These are phyloP conservation scores for Phytophthora pistaciae DNA, from an alignment of 352 stramenopile species.

Conservation along the genomic window DNA sequence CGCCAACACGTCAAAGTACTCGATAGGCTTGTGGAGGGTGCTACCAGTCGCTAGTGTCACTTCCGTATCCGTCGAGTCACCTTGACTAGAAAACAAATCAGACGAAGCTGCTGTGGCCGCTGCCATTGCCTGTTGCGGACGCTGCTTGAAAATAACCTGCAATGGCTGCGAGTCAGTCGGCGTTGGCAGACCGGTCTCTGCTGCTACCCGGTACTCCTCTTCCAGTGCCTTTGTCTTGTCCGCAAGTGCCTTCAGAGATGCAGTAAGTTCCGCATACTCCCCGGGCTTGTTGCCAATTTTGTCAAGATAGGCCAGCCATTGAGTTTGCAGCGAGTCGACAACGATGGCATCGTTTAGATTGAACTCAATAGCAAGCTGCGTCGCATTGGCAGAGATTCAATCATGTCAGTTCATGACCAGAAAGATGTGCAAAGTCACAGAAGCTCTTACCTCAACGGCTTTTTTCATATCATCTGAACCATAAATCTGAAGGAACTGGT, in stretches of 20 bases:
- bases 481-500: conserved; percentile 82
- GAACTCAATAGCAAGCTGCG: conserved; percentile 78
- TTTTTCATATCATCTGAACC: conserved; percentile 64
- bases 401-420: conserved; percentile 8
- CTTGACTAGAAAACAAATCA: conserved; percentile 37
- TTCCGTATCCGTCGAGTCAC: conserved; percentile 40
- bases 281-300: conserved; percentile 24
- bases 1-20: conserved; percentile 77
- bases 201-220: conserved; percentile 52
- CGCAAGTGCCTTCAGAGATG: conserved; percentile 56
- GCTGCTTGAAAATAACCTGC: conserved; percentile 89
- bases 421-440: neutral
- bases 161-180: conserved; percentile 52
- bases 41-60: conserved; percentile 53
- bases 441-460: conserved; percentile 64
- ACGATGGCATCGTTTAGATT: conserved; percentile 71
- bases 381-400: neutral
- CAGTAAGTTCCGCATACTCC: conserved; percentile 47
- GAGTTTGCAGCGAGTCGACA: conserved; percentile 55
- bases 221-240: conserved; percentile 59
- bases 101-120: conserved; percentile 26
- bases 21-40: conserved; percentile 54
- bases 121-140: conserved; percentile 56
- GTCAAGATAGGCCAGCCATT: conserved; percentile 56
- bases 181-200: conserved; percentile 40